These are phyloP conservation scores for Peronospora belbahrii DNA, from an alignment of 352 stramenopile species.

Conservation along the genomic window DNA sequence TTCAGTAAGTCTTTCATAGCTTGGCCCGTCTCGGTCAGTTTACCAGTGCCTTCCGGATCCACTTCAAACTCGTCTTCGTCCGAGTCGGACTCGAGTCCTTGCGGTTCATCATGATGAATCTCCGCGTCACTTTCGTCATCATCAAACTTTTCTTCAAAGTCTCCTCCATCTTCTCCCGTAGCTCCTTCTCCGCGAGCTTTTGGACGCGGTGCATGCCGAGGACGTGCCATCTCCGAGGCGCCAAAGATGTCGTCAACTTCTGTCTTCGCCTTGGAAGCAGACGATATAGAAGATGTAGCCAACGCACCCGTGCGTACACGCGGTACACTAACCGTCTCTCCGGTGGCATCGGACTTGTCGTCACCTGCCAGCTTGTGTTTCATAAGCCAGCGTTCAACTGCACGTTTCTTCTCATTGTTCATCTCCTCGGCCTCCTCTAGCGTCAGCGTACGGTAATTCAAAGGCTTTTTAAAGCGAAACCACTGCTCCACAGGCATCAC, in stretches of 20 bases:
- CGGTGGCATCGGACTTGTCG: conserved; percentile 42
- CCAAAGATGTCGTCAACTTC: conserved; percentile 66
- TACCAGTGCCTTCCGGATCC: conserved; percentile 55
- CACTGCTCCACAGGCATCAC: conserved; percentile 83
- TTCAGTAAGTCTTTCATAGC: conserved; percentile 82
- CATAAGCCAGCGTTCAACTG: conserved; percentile 84
- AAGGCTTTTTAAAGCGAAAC: conserved; percentile 87
- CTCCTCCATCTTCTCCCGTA: conserved; percentile 71
- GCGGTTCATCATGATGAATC: conserved; percentile 64
- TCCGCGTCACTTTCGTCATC: conserved; percentile 82
- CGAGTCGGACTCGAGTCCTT: conserved; percentile 61
- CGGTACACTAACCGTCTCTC: conserved; percentile 53
- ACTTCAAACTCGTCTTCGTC: conserved; percentile 74
- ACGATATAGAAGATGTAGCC: conserved; percentile 2
- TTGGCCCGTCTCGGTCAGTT: conserved; percentile 74
- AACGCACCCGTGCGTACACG: conserved; percentile 65
- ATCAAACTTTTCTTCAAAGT: conserved; percentile 86
- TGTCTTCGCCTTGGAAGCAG: conserved; percentile 21
- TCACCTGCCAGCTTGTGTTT: conserved; percentile 80
- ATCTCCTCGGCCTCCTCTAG: conserved; percentile 80
- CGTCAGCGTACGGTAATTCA: conserved; percentile 78
- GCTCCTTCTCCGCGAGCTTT: conserved; percentile 52
- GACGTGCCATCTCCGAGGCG: conserved; percentile 35
- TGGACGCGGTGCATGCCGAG: conserved; percentile 37
- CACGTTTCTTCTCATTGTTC: conserved; percentile 86